Evolutionary conservation across 163 green algal species (phyloP).

Genomic region (Volvox carteri): DNA sequence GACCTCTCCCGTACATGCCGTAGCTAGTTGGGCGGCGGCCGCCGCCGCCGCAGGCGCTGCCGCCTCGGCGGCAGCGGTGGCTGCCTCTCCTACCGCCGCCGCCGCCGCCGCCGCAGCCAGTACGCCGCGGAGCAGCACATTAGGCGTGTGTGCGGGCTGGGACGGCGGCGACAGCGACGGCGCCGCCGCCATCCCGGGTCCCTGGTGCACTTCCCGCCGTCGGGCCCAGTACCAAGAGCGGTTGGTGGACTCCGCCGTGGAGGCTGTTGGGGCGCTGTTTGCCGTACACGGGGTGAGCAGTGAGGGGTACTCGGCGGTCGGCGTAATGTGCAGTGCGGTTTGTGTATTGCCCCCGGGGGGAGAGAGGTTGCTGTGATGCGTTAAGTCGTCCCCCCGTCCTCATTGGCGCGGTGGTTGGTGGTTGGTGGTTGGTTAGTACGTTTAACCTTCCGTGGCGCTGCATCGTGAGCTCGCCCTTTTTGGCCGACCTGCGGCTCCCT

Average conservation of each 20-base stretch:
- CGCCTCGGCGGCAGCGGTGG: not conserved
- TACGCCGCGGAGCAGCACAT: slow-evolving; percentile 4
- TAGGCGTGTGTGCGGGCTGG: too few species aligned
- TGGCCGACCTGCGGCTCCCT: too few species aligned
- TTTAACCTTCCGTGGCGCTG: too few species aligned
- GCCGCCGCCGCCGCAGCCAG: not conserved
- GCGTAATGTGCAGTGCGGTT: too few species aligned
- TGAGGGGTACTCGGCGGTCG: too few species aligned
- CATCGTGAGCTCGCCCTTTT: too few species aligned
- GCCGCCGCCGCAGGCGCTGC: not conserved
- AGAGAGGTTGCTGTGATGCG: too few species aligned
- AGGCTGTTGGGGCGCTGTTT: not conserved
- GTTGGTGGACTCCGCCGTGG: slow-evolving; percentile 17
- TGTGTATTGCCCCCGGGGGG: too few species aligned
- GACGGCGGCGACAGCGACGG: not conserved
- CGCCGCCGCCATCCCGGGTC: not conserved
- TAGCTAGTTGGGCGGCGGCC: not conserved
- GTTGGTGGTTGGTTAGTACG: too few species aligned
- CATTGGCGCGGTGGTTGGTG: too few species aligned
- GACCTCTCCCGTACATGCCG: not conserved
- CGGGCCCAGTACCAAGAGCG: slow-evolving; percentile 4
- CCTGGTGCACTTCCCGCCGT: not conserved
- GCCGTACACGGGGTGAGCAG: not conserved
- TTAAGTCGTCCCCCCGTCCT: too few species aligned
- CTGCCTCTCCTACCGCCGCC: not conserved